Conservation (phyloP, 2,329 filamentous ascomycete genomes). For the Beauveria sp. region DNA sequence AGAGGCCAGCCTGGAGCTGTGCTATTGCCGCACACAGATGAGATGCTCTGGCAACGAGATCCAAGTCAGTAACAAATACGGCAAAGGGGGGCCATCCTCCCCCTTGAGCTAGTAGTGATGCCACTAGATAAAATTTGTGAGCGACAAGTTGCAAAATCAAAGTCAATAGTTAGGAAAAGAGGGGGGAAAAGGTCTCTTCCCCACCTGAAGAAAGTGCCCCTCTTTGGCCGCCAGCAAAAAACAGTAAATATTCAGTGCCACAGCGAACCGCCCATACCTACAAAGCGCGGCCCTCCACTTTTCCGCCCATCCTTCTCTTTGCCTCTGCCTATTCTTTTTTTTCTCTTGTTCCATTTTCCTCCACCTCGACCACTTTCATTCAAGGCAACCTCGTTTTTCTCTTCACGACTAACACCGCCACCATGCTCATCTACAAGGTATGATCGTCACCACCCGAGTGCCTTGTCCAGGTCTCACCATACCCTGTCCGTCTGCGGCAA, state of each 20-base stretch:
- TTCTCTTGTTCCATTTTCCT: background rate
- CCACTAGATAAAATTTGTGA: background rate
- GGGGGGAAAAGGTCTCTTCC: background rate
- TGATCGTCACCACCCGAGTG: background rate
- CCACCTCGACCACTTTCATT: constrained; percentile 5
- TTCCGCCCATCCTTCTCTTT: background rate
- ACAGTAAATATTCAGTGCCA: background rate
- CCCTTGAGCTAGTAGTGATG: background rate
- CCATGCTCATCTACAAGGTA: constrained; percentile 13
- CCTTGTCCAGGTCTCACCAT: background rate
- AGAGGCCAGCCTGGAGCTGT: background rate
- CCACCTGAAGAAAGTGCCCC: constrained; percentile 6
- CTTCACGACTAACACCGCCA: constrained; percentile 9
- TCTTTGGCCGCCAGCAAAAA: background rate
- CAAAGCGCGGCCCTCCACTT: constrained; percentile 7
- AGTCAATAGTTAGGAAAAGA: background rate
- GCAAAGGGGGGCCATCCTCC: background rate
- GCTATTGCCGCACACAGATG: background rate
- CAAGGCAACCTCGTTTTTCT: background rate
- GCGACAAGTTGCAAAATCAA: background rate
- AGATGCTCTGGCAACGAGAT: background rate
- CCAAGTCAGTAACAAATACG: background rate
- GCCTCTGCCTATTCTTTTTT: background rate
- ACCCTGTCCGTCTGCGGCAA: background rate
- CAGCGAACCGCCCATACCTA: background rate